phyloP scores from a whole-genome alignment of 257 asterid species.

The Anisodus acutangulus region DNA sequence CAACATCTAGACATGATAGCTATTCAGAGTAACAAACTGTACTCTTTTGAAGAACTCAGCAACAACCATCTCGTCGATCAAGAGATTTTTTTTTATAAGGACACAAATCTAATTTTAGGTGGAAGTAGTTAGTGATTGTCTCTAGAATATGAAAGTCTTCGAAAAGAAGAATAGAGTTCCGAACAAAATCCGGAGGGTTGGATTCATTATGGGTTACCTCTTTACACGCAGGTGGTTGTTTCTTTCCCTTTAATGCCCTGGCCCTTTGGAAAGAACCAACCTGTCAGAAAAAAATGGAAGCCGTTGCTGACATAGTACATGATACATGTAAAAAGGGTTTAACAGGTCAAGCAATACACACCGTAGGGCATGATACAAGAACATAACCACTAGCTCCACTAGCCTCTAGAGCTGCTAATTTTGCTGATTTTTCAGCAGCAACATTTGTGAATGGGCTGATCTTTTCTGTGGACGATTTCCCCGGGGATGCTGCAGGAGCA shows the following conservation, averaged over 20 bases:
- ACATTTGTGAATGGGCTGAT: conserved; percentile 63
- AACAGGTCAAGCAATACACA: conserved; percentile 41
- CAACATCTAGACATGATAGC: not conserved
- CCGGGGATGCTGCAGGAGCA: conserved; percentile 54
- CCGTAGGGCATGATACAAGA: conserved; percentile 66
- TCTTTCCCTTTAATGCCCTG: conserved; percentile 69
- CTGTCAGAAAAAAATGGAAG: conserved; percentile 43
- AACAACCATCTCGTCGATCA: conserved; percentile 2
- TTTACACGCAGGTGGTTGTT: conserved; percentile 66
- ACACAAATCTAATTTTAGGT: conserved; percentile 1
- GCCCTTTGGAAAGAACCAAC: conserved; percentile 78
- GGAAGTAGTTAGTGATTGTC: not conserved
- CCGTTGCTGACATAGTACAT: not conserved
- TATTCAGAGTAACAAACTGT: not conserved
- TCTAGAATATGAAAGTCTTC: not conserved
- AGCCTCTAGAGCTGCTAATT: conserved; percentile 73
- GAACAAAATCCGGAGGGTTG: not conserved
- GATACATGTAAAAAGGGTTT: conserved; percentile 16
- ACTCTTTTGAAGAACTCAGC: not conserved
- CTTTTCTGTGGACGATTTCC: conserved; percentile 67
- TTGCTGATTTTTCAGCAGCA: conserved; percentile 59
- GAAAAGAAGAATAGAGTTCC: not conserved
- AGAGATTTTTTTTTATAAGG: not conserved
- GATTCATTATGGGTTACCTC: conserved; percentile 54
- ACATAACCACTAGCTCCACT: conserved; percentile 68